Percentiles rank a stretch among this genome's conserved stretches.
Conservation (phyloP, 1,139 yeast species). For the Magnusiomyces suaveolens region DNA sequence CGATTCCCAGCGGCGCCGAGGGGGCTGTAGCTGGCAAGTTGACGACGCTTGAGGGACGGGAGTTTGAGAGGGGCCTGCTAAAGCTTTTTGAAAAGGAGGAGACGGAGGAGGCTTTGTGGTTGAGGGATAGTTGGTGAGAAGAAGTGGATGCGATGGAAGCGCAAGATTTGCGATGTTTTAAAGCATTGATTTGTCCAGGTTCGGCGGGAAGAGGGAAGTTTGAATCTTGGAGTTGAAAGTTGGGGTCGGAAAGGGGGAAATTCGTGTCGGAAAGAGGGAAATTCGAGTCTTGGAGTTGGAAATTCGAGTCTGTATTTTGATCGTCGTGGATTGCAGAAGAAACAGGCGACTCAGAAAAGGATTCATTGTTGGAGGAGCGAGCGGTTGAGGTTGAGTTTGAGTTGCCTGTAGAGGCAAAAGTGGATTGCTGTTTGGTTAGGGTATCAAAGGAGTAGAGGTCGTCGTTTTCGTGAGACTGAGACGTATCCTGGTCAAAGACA, state of each 20-base stretch:
- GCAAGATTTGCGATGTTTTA: slow-evolving; percentile 4
- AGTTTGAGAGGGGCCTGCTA: slow-evolving; percentile 2
- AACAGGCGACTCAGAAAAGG: slow-evolving; percentile 4
- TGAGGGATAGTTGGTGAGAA: not conserved
- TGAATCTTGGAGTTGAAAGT: too few species aligned
- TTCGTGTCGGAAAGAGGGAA: slow-evolving; percentile 1
- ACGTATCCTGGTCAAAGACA: not conserved
- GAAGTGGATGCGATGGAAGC: slow-evolving; percentile 1
- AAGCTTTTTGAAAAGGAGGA: slow-evolving; percentile 5
- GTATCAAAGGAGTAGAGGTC: not conserved
- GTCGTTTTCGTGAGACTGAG: not conserved
- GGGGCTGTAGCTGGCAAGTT: not conserved
- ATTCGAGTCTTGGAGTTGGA: not conserved
- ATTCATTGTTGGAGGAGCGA: slow-evolving; percentile 5
- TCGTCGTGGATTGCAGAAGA: slow-evolving; percentile 6
- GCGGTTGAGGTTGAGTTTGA: slow-evolving; percentile 3
- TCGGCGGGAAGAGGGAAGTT: slow-evolving; percentile 3
- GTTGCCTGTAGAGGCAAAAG: slow-evolving; percentile 3
- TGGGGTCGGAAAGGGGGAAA: not conserved
- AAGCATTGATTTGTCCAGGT: slow-evolving; percentile 1
- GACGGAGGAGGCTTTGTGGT: slow-evolving; percentile 4
- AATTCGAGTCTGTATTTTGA: not conserved
- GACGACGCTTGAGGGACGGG: not conserved
- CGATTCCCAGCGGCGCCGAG: not conserved
- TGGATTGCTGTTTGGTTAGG: not conserved